A percentile compares a stretch with the other conserved stretches of the same genome.
Evolutionary conservation across 495 filamentous ascomycete genomes (phyloP).

Genomic region (Hypoxylon fuscum): DNA sequence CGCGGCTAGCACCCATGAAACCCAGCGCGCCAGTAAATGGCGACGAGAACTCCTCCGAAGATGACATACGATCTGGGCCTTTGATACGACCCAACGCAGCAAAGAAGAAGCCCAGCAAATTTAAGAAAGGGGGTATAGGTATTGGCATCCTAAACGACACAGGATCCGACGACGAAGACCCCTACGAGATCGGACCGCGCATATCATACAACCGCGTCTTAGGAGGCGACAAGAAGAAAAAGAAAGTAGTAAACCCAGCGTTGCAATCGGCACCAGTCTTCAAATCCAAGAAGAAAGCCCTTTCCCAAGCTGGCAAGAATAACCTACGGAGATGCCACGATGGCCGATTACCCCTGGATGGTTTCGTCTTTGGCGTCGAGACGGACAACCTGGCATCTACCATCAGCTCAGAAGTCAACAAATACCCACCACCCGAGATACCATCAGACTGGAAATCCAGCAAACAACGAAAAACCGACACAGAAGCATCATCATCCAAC

Average conservation of each 20-base stretch:
- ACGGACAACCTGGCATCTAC: conserved; percentile 61
- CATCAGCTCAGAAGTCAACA: conserved; percentile 66
- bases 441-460: conserved; percentile 80
- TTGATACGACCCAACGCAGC: conserved; percentile 35
- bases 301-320: conserved; percentile 63
- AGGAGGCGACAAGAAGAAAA: conserved; percentile 87
- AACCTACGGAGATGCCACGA: conserved; percentile 86
- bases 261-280: conserved; percentile 76
- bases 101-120: conserved; percentile 59
- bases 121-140: conserved; percentile 74
- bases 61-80: conserved; percentile 54
- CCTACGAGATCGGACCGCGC: conserved; percentile 88
- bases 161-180: conserved; percentile 97
- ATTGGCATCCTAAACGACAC: conserved; percentile 93
- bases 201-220: conserved; percentile 90
- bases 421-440: conserved; percentile 78
- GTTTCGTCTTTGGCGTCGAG: conserved; percentile 77
- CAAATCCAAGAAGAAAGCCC: conserved; percentile 74
- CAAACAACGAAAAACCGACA: conserved; percentile 56
- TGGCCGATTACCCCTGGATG: conserved; percentile 83
- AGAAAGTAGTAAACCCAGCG: conserved; percentile 69
- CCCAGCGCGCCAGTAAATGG: conserved; percentile 28
- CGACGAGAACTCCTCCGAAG: conserved; percentile 58
- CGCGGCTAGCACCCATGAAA: conserved; percentile 54
- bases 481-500: conserved; percentile 32